These are phyloP conservation scores for Mollisia scopiformis DNA, from an alignment of 2,329 filamentous ascomycete genomes.

Conservation along the genomic window DNA sequence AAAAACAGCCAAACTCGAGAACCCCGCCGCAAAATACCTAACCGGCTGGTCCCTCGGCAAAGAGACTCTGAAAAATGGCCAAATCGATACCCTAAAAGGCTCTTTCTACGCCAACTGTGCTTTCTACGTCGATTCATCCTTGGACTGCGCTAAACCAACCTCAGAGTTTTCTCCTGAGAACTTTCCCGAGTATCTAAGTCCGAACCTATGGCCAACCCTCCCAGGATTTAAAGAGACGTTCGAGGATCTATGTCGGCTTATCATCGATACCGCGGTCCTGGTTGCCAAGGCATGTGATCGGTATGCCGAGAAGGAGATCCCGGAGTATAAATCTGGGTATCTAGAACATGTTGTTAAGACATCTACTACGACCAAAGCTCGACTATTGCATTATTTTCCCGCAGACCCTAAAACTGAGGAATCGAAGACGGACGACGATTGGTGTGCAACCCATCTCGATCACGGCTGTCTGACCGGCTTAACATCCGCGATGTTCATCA, in stretches of 20 bases:
- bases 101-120: constrained; percentile 85
- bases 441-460: constrained; percentile 91
- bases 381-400: constrained; percentile 92
- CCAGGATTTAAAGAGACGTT: constrained; percentile 77
- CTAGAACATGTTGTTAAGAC: constrained; percentile 85
- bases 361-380: constrained; percentile 87
- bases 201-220: constrained; percentile 88
- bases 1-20: constrained; percentile 57
- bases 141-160: constrained; percentile 66
- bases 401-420: constrained; percentile 45
- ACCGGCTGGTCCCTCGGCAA: constrained; percentile 82
- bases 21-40: constrained; percentile 63
- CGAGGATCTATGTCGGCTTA: constrained; percentile 76
- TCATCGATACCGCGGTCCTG: constrained; percentile 87
- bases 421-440: constrained; percentile 72
- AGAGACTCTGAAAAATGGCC: constrained; percentile 77
- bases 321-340: constrained; percentile 76
- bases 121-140: constrained; percentile 68
- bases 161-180: constrained; percentile 58
- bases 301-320: constrained; percentile 79
- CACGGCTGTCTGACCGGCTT: constrained; percentile 93
- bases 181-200: constrained; percentile 86
- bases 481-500: constrained; percentile 94
- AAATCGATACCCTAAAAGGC: constrained; percentile 79
- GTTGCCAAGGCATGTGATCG: constrained; percentile 90